Base-by-base conservation (phyloP, 768 basidiomycete species). In the Leccinum subgranulosum region DNA sequence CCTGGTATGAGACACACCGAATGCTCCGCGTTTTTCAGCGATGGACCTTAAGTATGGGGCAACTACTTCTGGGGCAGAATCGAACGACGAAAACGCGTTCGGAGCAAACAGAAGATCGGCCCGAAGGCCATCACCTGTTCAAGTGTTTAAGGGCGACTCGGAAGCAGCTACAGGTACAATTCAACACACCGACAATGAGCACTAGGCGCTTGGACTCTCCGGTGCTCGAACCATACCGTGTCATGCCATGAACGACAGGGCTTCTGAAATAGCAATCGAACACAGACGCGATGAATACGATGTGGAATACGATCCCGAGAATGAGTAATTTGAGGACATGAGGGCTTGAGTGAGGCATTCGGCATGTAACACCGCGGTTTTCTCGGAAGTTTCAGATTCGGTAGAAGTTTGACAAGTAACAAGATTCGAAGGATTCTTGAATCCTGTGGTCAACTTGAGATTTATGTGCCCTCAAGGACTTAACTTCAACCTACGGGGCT, bases 231-330 rank as follows among this genome's bases (percentile, higher is more conserved):
- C 78, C 78, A 64, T 82, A 80, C 48, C 78, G 81, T 62, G 76
- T 68, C 88, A 92, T 91, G 51, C 88, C 89, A 76, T 85, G 79
- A 23, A 90, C 88, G 8, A 91, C 88, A 0, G 90, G 88, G 63
- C 85, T 89, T 25, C 84, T 88, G 69, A 94, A 94, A 70, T 94
- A 94, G 72, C 91, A 92, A 73, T 93, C 90, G 73, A 94, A 94
- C 15, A 79, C 84, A 3, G 87, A 84, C 34, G 78, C 81, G 53
- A 88, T 87, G 71, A 84, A 90, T 6, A 85, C 76, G 53, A 89
- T 69, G 66, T 94, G 91, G 66, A 92, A 92, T 39, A 86, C 66
- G 36, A 93, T 77, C 31, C 88, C 88, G 43, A 89, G 69, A n/a
- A 81, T 57, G 15, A 92, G 79, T 15, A 90, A 74, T 55, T 75